A percentile compares a stretch with the other conserved stretches of the same genome.
Evolutionary conservation across 2,329 filamentous ascomycete genomes (phyloP).

Genomic region (Fusarium torreyae): DNA sequence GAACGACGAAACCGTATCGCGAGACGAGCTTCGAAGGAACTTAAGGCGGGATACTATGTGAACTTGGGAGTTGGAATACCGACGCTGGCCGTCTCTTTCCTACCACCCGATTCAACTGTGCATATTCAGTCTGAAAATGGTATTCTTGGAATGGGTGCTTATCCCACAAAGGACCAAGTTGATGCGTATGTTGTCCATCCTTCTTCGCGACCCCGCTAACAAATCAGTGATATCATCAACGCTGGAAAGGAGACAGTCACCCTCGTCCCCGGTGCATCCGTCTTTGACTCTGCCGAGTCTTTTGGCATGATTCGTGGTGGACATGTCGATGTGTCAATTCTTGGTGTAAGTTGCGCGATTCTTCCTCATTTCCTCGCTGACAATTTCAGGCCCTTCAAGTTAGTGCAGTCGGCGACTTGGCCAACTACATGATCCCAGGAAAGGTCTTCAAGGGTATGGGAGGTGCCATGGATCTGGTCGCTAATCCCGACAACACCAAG

Average conservation of each 20-base stretch:
- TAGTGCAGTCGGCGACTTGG: constrained; percentile 82
- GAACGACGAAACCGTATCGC: constrained; percentile 80
- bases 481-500: constrained; percentile 79
- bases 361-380: constrained; percentile 10
- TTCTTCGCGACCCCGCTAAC: constrained; percentile 13
- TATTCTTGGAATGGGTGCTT: constrained; percentile 86
- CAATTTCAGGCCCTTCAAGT: constrained; percentile 77
- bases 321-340: constrained; percentile 86
- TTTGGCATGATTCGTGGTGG: constrained; percentile 91
- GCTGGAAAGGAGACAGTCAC: constrained; percentile 92
- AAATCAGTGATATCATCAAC: constrained; percentile 79
- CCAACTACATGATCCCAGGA: constrained; percentile 92
- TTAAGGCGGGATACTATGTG: constrained; percentile 85
- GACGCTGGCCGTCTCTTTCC: constrained; percentile 84
- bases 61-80: constrained; percentile 90
- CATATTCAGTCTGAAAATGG: constrained; percentile 92
- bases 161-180: constrained; percentile 79
- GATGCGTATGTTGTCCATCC: constrained; percentile 67
- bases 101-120: constrained; percentile 78
- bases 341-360: constrained; percentile 67
- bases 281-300: constrained; percentile 85
- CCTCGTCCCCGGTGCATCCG: constrained; percentile 80
- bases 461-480: constrained; percentile 81
- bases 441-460: constrained; percentile 93
- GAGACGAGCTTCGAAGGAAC: constrained; percentile 81